Base-by-base conservation (phyloP, 805 yeast genomes). In the Cyberlindnera bimundalis region DNA sequence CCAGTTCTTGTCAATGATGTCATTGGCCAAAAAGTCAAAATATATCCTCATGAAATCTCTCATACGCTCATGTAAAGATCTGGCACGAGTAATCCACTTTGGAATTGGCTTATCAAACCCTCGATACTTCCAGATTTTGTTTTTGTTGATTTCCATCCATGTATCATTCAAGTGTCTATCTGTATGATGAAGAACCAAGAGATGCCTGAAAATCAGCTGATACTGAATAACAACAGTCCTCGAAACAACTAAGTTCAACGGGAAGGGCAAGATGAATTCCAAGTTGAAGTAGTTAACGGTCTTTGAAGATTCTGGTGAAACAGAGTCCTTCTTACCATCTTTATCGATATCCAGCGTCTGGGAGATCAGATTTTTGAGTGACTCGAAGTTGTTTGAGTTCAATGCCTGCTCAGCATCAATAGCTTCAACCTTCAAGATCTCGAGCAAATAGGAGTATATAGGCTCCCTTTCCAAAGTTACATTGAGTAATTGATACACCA, bases 191-290 rank as follows among this genome's bases (percentile, higher is more conserved):
- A 87, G 56, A 24, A 79, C 71, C 29, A 81, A 60, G 28, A 84
- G 66, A 48, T 85, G 80, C 47, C 96, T 75, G 52, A 85, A 87
- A 34, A 89, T 65, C 26, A 87, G 66, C 58, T 91, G 96, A 56
- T 83, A 88, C 47, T 93, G 87, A 35, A 79, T 72, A 14, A 87
- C 66, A 19, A 81, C 78, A 13, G 88, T 82, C 40, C 80, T 75
- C 14, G 84, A 78, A 1, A 88, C 65, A 1, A 93, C 69, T 19
- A 91, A 67, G 53, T 88, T 88, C 35, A 88, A 62, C 0, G 99
- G 99, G 57, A 87, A 93, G 3, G 97, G 96, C 17, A 90, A 60
- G n/a, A 71, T 61, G 7, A 81, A 45, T 30, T 80, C 78, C 33
- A 83, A 61, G 43, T 74, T 76, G 10, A 83, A 58, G 37, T 73